phyloP scores from a whole-genome alignment of 257 asterid genomes.

The Penstemon davidsonii region DNA sequence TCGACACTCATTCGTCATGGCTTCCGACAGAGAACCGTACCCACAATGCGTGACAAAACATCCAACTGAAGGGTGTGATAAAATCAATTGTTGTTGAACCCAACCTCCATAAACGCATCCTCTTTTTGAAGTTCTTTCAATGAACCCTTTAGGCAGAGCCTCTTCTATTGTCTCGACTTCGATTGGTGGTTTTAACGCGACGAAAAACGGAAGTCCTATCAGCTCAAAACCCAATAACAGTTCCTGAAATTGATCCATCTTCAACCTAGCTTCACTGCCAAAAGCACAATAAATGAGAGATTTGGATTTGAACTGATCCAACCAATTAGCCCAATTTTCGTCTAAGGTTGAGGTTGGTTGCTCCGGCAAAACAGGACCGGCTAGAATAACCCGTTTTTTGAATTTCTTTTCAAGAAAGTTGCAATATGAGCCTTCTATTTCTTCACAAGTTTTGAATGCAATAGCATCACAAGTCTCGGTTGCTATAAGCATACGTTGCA shows the following conservation, averaged over 20 bases:
- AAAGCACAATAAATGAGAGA: constrained; percentile 49
- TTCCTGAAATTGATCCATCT: constrained; percentile 35
- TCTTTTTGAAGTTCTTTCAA: constrained; percentile 18
- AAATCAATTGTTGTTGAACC: constrained; percentile 39
- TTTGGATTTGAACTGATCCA: constrained; percentile 34
- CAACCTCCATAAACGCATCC: constrained; percentile 39
- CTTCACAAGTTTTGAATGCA: constrained; percentile 43
- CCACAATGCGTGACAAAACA: constrained; percentile 46
- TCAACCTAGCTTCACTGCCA: constrained; percentile 48
- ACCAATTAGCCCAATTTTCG: constrained; percentile 41
- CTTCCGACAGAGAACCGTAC: constrained; percentile 41
- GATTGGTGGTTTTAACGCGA: constrained; percentile 40
- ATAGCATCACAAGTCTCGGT: constrained; percentile 36
- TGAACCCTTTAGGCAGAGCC: constrained; percentile 37
- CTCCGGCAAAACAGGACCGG: constrained; percentile 48
- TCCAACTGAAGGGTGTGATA: constrained; percentile 37
- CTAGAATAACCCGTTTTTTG: constrained; percentile 40
- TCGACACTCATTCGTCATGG: constrained; percentile 38
- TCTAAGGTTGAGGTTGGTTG: constrained; percentile 29
- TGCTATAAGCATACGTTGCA: constrained; percentile 31
- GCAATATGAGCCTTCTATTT: constrained; percentile 41
- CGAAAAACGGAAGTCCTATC: constrained; percentile 35
- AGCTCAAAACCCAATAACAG: constrained; percentile 37
- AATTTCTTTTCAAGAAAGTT: constrained; percentile 38
- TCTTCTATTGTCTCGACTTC: constrained; percentile 35